These are phyloP conservation scores for Sphagnum fallax DNA, from an alignment of 228 moss, liverwort and hornwort species.

Conservation along the genomic window DNA sequence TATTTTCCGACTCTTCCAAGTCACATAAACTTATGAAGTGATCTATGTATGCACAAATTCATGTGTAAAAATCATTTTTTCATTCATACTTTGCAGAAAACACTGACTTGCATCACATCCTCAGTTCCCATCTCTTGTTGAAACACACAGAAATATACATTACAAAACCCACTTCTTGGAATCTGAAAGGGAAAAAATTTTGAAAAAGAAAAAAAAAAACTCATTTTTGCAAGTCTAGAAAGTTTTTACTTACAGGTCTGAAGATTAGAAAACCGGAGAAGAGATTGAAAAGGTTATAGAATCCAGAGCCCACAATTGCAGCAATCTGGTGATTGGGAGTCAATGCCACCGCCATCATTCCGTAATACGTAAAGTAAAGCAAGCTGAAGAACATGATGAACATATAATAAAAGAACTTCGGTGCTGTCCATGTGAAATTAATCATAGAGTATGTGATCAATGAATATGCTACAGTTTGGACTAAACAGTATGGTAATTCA, in stretches of 20 bases:
- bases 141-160: no score
- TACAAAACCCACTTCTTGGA: no score
- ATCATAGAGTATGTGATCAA: slow-evolving; percentile 79
- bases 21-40: no score
- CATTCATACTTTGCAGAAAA: no score
- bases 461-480: slow-evolving; percentile 50
- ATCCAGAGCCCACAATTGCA: slow-evolving; percentile 67
- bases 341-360: slow-evolving; percentile 95
- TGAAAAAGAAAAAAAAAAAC: no score
- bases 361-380: slow-evolving; percentile 86
- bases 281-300: slow-evolving; percentile 86
- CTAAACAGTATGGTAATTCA: slow-evolving; percentile 69
- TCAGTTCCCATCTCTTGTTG: no score
- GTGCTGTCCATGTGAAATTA: slow-evolving; percentile 49
- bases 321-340: slow-evolving; percentile 89
- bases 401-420: slow-evolving; percentile 81
- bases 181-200: no score
- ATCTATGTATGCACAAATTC: no score
- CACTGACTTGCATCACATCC: no score
- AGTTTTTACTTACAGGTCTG: slow-evolving; percentile 39
- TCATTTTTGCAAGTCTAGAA: no score
- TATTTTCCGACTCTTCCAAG: no score
- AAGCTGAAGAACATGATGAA: slow-evolving; percentile 77
- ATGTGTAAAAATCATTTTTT: no score
- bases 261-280: slow-evolving; percentile 84